Percentiles rank a stretch among this genome's conserved stretches.
Evolutionary conservation across 129 eudicot genomes (phyloP).

Genomic region (Gnaphalium uliginosum): DNA sequence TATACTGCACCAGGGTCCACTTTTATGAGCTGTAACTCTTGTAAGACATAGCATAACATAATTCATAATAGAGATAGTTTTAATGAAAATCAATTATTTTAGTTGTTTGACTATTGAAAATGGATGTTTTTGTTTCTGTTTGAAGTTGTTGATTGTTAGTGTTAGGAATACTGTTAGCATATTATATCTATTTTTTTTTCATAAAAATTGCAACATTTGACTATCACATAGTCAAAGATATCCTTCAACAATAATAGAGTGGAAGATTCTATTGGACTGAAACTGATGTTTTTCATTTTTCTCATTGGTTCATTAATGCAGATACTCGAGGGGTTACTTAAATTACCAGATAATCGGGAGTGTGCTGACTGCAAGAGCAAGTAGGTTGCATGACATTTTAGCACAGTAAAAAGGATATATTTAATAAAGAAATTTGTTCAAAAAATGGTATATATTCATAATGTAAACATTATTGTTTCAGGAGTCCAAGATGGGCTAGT

Average conservation of each 20-base stretch:
- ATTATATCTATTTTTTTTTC: neutral
- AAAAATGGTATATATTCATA: constrained; percentile 1
- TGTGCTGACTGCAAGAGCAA: constrained; percentile 81
- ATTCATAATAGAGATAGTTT: neutral
- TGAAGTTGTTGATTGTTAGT: constrained; percentile 1
- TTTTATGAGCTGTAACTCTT: constrained; percentile 40
- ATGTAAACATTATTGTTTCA: constrained; percentile 30
- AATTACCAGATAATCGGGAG: constrained; percentile 66
- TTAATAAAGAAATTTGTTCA: neutral
- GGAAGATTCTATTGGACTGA: neutral
- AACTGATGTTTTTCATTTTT: neutral
- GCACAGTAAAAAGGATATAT: neutral
- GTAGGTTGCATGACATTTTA: constrained; percentile 43
- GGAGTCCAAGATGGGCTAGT: constrained; percentile 93
- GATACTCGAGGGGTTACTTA: constrained; percentile 71
- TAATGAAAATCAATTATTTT: constrained; percentile 1
- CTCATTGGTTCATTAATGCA: constrained; percentile 28
- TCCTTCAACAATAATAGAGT: neutral
- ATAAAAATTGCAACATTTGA: neutral
- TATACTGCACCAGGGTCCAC: constrained; percentile 27
- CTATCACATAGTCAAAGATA: neutral
- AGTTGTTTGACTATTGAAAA: constrained; percentile 24
- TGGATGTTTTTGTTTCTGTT: constrained; percentile 4
- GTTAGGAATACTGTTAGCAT: constrained; percentile 1
- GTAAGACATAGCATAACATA: constrained; percentile 15